Evolutionary conservation across 306 rosid genomes (phyloP).

Genomic region (Citrullus colocynthis): DNA sequence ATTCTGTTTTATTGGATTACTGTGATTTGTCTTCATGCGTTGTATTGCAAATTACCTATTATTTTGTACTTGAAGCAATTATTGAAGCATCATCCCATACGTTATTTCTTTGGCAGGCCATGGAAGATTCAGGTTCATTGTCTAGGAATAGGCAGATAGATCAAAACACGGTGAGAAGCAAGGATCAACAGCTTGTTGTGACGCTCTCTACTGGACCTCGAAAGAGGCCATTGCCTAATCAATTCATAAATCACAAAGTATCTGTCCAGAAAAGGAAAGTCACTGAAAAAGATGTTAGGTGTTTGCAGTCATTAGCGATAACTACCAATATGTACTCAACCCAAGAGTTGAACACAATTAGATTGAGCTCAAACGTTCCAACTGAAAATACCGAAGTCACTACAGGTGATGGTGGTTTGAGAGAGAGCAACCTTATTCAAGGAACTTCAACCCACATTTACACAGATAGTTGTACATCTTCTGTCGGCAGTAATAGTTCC

Average conservation of each 20-base stretch:
- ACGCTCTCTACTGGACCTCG: not conserved
- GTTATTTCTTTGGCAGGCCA: not conserved
- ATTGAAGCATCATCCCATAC: not conserved
- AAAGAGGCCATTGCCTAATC: not conserved
- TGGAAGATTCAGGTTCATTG: not conserved
- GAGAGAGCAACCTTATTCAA: not conserved
- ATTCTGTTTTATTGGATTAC: not conserved
- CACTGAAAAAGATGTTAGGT: not conserved
- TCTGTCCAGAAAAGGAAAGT: not conserved
- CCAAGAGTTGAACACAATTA: not conserved
- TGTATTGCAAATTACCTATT: too few relatives aligned
- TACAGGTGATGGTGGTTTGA: conserved; percentile 4
- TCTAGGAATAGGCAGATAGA: not conserved
- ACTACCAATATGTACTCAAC: not conserved
- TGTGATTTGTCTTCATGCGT: not conserved
- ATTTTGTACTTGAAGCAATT: not conserved
- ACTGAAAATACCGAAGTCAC: not conserved
- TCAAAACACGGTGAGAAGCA: not conserved
- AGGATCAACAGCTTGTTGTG: not conserved
- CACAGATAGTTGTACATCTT: conserved; percentile 42
- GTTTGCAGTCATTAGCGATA: not conserved
- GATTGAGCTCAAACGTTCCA: not conserved
- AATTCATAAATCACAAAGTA: not conserved
- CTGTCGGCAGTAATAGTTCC: conserved; percentile 84
- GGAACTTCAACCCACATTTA: conserved; percentile 31